Conservation (phyloP, 1,139 yeast genomes). For the Petasospora fabianii region DNA sequence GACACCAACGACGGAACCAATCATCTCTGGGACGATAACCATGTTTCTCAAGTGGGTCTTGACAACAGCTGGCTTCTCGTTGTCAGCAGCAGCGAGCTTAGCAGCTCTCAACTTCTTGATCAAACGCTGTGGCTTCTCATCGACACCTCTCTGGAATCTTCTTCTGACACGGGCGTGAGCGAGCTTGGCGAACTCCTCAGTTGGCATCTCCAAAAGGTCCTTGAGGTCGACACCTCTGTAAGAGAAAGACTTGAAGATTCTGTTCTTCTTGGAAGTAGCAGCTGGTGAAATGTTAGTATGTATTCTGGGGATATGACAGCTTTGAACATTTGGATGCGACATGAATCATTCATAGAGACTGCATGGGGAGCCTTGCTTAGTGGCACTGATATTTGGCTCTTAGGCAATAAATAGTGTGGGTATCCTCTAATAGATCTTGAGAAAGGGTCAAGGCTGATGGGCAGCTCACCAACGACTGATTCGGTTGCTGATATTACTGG, state of each 20-base stretch:
- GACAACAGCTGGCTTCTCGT: conserved; percentile 97
- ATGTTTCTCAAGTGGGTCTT: conserved; percentile 99
- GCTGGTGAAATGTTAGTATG: conserved; percentile 23
- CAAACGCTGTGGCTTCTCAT: conserved; percentile 93
- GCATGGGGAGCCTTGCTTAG: too few relatives aligned
- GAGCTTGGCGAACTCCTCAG: conserved; percentile 95
- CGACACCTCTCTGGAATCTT: conserved; percentile 98
- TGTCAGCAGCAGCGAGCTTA: conserved; percentile 85
- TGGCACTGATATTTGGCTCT: too few relatives aligned
- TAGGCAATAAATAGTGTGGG: too few relatives aligned
- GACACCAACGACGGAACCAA: conserved; percentile 97
- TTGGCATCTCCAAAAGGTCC: conserved; percentile 89
- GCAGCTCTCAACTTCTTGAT: conserved; percentile 98
- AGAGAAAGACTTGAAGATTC: conserved; percentile 94
- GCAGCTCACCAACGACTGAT: too few relatives aligned
- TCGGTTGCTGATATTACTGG: too few relatives aligned
- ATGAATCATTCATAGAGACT: too few relatives aligned
- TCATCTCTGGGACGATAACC: conserved; percentile 99
- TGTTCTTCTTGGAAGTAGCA: conserved; percentile 51
- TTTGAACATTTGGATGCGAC: not conserved
- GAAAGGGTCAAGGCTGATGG: too few relatives aligned
- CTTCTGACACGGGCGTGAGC: conserved; percentile 99
- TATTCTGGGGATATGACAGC: not conserved
- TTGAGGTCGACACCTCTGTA: conserved; percentile 98
- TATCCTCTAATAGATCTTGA: too few relatives aligned